Evolutionary conservation across 331 rosid genomes (phyloP).

Genomic region (Malus hybrid): DNA sequence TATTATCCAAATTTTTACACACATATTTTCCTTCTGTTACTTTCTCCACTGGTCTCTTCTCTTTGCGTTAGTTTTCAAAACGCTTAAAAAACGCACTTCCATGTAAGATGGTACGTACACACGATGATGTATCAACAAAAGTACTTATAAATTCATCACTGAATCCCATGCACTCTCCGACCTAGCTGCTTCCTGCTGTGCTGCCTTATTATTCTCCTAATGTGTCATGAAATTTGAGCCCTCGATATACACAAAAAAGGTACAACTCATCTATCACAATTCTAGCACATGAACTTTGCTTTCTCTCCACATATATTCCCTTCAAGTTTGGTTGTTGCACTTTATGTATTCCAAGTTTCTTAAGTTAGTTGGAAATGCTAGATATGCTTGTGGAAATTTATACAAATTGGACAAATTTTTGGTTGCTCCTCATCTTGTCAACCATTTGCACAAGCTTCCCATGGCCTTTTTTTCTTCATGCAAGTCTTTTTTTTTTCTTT

Average conservation of each 20-base stretch:
- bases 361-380: not conserved
- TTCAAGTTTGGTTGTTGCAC: not conserved
- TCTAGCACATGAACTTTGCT: not conserved
- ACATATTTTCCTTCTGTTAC: not conserved
- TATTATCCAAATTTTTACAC: too few relatives aligned
- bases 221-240: slow-evolving; percentile 25
- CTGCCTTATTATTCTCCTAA: slow-evolving; percentile 12
- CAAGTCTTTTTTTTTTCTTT: too few relatives aligned
- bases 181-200: not conserved
- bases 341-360: not conserved
- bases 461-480: too few relatives aligned
- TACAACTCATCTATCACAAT: not conserved
- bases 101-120: slow-evolving; percentile 31
- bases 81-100: slow-evolving; percentile 30
- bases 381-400: not conserved
- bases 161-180: slow-evolving; percentile 36
- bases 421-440: not conserved
- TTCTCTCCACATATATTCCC: not conserved
- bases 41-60: not conserved
- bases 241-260: slow-evolving; percentile 7
- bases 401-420: not conserved
- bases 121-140: slow-evolving; percentile 27
- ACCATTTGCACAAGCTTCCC: too few relatives aligned
- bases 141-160: slow-evolving; percentile 23
- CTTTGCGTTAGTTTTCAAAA: slow-evolving; percentile 10